phyloP scores from a whole-genome alignment of 2,329 filamentous ascomycete genomes.

The Aspergillus eucalypticola region DNA sequence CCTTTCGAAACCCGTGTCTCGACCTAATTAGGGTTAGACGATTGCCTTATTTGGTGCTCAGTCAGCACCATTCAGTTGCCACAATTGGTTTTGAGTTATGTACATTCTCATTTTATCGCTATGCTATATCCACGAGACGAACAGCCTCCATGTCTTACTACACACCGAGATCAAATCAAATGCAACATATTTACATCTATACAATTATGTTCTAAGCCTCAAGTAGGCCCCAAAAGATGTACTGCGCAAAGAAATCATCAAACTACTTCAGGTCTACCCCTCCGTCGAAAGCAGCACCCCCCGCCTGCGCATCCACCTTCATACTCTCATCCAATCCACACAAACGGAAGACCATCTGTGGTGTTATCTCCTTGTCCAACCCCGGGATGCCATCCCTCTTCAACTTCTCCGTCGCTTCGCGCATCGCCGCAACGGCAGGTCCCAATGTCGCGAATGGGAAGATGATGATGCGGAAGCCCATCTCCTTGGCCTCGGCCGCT shows the following conservation, averaged over 20 bases:
- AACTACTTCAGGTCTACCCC: constrained; percentile 31
- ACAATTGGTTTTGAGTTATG: neutral
- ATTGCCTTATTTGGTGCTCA: neutral
- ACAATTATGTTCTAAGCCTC: neutral
- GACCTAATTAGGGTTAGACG: neutral
- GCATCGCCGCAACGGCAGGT: constrained; percentile 40
- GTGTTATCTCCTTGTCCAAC: constrained; percentile 32
- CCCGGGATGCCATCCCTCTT: constrained; percentile 38
- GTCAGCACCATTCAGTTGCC: neutral
- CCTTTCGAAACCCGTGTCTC: neutral
- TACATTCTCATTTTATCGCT: too few species aligned
- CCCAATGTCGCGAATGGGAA: constrained; percentile 44
- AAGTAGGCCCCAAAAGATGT: neutral
- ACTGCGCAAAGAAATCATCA: neutral
- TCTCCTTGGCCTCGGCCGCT: constrained; percentile 38
- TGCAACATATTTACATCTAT: neutral
- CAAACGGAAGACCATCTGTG: constrained; percentile 46
- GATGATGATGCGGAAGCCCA: constrained; percentile 48
- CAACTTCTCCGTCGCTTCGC: constrained; percentile 38
- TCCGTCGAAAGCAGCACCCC: constrained; percentile 36
- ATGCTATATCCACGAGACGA: too few species aligned
- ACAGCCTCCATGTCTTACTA: neutral
- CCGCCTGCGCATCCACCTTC: constrained; percentile 43
- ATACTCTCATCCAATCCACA: constrained; percentile 46
- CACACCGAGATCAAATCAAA: neutral